Percentiles rank a stretch among this genome's conserved stretches.
phyloP scores from a whole-genome alignment of 179 eudicot species.

The Patellifolia procumbens region DNA sequence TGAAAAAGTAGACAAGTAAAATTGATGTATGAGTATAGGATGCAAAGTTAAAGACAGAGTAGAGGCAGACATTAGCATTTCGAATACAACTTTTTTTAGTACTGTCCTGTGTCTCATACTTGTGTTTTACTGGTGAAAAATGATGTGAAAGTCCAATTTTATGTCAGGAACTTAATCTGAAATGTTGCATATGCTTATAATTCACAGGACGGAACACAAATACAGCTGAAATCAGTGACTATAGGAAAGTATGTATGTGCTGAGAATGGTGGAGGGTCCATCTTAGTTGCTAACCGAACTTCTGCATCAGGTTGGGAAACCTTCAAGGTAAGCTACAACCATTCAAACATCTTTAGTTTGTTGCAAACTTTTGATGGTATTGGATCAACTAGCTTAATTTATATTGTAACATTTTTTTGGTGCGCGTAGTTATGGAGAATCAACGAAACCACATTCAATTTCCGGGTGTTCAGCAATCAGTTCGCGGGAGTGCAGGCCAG shows the following conservation, averaged over 20 bases:
- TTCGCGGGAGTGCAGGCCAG: slow-evolving; percentile 46
- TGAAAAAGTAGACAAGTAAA: too few relatives aligned
- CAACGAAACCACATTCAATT: slow-evolving; percentile 51
- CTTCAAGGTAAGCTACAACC: slow-evolving; percentile 40
- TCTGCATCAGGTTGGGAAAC: slow-evolving; percentile 76
- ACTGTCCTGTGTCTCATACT: too few relatives aligned
- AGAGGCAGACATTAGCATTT: too few relatives aligned
- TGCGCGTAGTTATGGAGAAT: slow-evolving; percentile 75
- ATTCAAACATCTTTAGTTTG: neutral
- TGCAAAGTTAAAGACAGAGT: too few relatives aligned
- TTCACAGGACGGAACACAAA: slow-evolving; percentile 61
- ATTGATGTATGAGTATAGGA: too few relatives aligned
- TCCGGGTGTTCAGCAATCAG: slow-evolving; percentile 64
- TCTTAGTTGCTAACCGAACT: slow-evolving; percentile 55
- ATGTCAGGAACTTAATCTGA: too few relatives aligned
- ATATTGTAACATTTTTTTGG: neutral
- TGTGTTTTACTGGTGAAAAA: too few relatives aligned
- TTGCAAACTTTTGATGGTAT: neutral
- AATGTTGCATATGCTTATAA: neutral
- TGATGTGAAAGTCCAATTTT: neutral
- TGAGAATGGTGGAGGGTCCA: slow-evolving; percentile 62
- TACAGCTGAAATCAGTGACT: slow-evolving; percentile 61
- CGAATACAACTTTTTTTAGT: too few relatives aligned
- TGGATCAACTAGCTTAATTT: neutral
- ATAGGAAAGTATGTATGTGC: slow-evolving; percentile 56